These are phyloP conservation scores for Solanum medicagineum DNA, from an alignment of 257 asterid genomes.

Conservation along the genomic window DNA sequence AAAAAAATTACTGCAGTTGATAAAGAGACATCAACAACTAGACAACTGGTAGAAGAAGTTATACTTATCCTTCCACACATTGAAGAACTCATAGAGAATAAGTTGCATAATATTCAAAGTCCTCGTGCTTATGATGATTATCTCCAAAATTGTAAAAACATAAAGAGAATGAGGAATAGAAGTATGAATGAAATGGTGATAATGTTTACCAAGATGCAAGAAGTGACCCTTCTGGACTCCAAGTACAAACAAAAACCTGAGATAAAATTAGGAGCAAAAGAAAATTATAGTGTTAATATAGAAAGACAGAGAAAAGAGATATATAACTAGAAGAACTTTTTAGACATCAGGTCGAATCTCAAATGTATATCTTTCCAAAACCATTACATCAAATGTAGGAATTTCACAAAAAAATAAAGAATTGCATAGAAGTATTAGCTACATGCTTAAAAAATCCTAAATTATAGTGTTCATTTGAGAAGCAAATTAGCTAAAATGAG, in stretches of 20 bases:
- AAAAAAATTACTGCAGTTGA: background rate
- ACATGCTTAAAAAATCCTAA: background rate
- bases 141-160: background rate
- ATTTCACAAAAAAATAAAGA: conserved; percentile 44
- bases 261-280: no score
- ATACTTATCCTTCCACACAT: background rate
- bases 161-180: background rate
- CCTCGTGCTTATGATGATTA: background rate
- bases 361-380: background rate
- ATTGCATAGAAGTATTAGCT: background rate
- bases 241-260: no score
- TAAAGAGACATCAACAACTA: background rate
- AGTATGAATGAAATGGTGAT: background rate
- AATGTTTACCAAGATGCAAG: no score
- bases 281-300: no score
- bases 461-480: background rate
- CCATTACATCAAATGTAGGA: conserved; percentile 55
- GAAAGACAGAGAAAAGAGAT: no score
- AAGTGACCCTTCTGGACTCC: no score
- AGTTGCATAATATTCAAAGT: background rate
- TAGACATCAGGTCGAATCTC: no score
- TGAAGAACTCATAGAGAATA: background rate
- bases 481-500: background rate
- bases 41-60: background rate
- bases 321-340: no score